phyloP scores from a whole-genome alignment of 805 yeast genomes.

The Saccharomycopsis vini region DNA sequence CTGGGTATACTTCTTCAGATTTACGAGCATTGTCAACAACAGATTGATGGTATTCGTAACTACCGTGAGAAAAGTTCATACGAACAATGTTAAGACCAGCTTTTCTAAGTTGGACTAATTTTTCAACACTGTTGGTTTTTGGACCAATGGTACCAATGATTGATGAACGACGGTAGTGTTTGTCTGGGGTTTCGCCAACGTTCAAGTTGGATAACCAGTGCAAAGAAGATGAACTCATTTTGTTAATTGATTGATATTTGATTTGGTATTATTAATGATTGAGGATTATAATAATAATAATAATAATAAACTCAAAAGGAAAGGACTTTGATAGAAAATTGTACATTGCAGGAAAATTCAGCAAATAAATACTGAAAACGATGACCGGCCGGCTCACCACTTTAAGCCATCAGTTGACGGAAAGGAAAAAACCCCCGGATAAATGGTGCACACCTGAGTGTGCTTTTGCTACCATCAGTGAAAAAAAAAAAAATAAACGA shows the following conservation, averaged over 20 bases:
- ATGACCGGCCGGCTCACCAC: no score
- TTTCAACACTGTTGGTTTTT: slow-evolving; percentile 85
- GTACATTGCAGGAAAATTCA: background rate
- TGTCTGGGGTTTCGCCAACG: slow-evolving; percentile 64
- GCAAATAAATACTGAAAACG: background rate
- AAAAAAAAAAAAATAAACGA: background rate
- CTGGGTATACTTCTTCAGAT: slow-evolving; percentile 82
- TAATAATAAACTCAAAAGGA: background rate
- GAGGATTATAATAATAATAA: background rate
- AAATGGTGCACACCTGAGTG: no score
- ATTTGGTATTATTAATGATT: no score
- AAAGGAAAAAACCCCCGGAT: background rate
- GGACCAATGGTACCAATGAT: slow-evolving; percentile 99
- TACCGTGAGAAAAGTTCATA: slow-evolving; percentile 98
- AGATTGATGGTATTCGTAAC: slow-evolving; percentile 94
- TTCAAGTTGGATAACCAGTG: slow-evolving; percentile 81
- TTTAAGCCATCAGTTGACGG: slow-evolving; percentile 3
- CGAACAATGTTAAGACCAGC: slow-evolving; percentile 97
- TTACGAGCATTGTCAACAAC: slow-evolving; percentile 95
- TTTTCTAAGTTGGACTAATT: slow-evolving; percentile 78
- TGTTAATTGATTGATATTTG: background rate
- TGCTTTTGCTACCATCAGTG: background rate
- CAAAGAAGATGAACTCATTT: slow-evolving; percentile 37
- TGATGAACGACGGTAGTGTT: slow-evolving; percentile 83
- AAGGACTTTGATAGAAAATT: background rate